Percentiles rank a stretch among this genome's conserved stretches.
Conservation (phyloP, 208 protist species). For the Sergeia podlipaevii region DNA sequence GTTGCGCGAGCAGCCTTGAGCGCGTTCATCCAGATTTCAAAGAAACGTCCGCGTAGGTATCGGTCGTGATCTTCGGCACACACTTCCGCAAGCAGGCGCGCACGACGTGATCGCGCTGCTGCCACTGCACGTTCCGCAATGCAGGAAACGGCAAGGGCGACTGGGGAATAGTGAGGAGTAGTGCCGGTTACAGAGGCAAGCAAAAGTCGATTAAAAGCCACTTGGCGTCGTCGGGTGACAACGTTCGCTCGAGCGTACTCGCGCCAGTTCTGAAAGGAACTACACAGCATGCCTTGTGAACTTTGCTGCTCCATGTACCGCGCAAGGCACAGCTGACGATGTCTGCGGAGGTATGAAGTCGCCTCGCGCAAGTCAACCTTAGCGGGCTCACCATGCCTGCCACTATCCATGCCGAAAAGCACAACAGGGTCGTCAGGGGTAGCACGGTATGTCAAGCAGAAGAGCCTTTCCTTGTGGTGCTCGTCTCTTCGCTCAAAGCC, state of each 20-base stretch:
- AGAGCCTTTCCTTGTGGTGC: not conserved
- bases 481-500: not conserved
- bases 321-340: not conserved
- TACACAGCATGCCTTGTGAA: not conserved
- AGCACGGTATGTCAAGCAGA: not conserved
- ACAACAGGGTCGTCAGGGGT: not conserved
- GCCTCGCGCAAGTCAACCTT: not conserved
- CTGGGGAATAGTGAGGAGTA: constrained; percentile 16
- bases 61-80: constrained; percentile 25
- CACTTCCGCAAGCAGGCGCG: constrained; percentile 13
- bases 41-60: constrained; percentile 19
- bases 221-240: constrained; percentile 11
- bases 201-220: constrained; percentile 45
- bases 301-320: not conserved
- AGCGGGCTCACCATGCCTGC: too few relatives aligned
- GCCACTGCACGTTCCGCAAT: constrained; percentile 8
- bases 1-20: not conserved
- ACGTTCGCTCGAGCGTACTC: constrained; percentile 1
- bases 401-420: not conserved
- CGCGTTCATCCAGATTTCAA: constrained; percentile 29
- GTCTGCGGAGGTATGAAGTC: not conserved
- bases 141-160: too few relatives aligned
- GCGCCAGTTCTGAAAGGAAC: constrained; percentile 17
- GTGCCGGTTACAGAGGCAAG: constrained; percentile 37
- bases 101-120: constrained; percentile 2